phyloP scores from a whole-genome alignment of 2,329 filamentous ascomycete species.

The Cercospora zeina region DNA sequence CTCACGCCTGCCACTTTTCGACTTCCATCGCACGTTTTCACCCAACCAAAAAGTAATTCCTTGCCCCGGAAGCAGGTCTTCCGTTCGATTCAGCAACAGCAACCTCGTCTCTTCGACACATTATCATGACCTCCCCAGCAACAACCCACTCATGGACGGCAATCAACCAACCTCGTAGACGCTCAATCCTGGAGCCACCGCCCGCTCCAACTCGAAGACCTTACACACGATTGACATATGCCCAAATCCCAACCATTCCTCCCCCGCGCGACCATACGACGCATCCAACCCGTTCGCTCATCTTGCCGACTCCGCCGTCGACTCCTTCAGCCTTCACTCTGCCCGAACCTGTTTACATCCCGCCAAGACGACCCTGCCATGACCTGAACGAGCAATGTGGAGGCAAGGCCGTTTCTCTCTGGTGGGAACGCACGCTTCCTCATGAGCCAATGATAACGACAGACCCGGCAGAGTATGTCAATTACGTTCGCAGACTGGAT shows the following conservation, averaged over 20 bases:
- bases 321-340: neutral
- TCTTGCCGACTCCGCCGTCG: constrained; percentile 4
- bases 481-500: neutral
- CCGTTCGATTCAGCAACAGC: neutral
- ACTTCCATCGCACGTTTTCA: neutral
- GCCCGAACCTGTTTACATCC: neutral
- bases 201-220: neutral
- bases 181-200: neutral
- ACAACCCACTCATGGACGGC: neutral
- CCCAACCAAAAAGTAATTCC: neutral
- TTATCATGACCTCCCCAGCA: neutral
- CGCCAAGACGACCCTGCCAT: neutral
- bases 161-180: constrained; percentile 1
- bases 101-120: neutral
- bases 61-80: constrained; percentile 16
- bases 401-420: neutral
- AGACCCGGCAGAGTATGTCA: neutral
- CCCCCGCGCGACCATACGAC: neutral
- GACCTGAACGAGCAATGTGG: neutral
- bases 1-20: neutral
- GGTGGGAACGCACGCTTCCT: neutral
- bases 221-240: neutral
- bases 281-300: constrained; percentile 4
- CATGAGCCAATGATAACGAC: neutral
- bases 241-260: constrained; percentile 8